These are phyloP conservation scores for Phylloporus sp. DNA, from an alignment of 1,284 basidiomycete species.

Conservation along the genomic window DNA sequence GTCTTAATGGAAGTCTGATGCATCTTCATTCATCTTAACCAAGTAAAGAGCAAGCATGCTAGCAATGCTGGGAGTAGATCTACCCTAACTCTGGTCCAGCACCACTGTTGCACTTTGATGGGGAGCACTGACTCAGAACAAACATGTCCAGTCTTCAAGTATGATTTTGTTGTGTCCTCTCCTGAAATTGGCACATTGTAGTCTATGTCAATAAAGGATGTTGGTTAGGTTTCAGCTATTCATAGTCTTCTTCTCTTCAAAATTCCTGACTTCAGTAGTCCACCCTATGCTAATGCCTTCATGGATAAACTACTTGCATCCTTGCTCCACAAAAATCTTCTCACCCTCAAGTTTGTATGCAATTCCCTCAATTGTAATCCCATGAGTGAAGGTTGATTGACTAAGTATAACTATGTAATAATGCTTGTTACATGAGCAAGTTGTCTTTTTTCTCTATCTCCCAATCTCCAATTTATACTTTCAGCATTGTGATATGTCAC, in stretches of 20 bases:
- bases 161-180: background rate
- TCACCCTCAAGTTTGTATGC: background rate
- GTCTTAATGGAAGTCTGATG: too few relatives aligned
- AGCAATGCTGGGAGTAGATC: too few relatives aligned
- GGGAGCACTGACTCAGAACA: background rate
- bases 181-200: background rate
- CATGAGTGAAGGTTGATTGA: background rate
- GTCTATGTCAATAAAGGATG: background rate
- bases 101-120: conserved; percentile 13
- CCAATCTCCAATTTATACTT: background rate
- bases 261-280: background rate
- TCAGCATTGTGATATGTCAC: background rate
- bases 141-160: background rate
- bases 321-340: background rate
- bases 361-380: background rate
- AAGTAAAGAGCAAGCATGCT: too few relatives aligned
- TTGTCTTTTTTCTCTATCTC: too few relatives aligned
- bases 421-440: background rate
- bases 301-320: background rate
- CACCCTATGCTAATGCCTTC: background rate
- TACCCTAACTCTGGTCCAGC: too few relatives aligned
- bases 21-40: too few relatives aligned
- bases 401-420: background rate
- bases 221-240: background rate
- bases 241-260: background rate